These are phyloP conservation scores for Bolboschoenus planiculmis DNA, from an alignment of 176 grass and related monocot species.

Conservation along the genomic window DNA sequence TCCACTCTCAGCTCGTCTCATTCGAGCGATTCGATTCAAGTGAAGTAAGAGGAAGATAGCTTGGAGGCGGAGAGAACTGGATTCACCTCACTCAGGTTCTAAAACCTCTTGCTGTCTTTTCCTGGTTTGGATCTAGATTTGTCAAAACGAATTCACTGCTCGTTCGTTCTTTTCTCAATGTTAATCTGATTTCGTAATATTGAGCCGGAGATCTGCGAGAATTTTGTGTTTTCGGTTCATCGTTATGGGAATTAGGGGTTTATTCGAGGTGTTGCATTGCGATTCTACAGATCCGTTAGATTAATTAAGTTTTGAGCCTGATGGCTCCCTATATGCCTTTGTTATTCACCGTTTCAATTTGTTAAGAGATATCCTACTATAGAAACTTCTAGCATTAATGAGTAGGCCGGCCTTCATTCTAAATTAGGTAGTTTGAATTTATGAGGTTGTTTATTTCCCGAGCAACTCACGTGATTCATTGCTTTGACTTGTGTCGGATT, in stretches of 20 bases:
- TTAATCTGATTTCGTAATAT: not conserved
- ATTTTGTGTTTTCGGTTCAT: not conserved
- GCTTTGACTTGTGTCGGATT: not conserved
- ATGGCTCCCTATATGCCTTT: not conserved
- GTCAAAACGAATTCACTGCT: not conserved
- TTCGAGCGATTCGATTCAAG: not conserved
- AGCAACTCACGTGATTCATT: not conserved
- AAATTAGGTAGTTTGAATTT: slow-evolving; percentile 15
- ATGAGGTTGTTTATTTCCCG: not conserved
- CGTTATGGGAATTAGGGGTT: not conserved
- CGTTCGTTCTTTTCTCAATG: not conserved
- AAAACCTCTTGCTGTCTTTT: not conserved
- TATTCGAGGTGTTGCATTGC: not conserved
- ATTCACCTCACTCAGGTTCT: not conserved
- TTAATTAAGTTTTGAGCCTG: not conserved
- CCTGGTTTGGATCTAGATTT: slow-evolving; percentile 15
- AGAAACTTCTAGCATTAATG: not conserved
- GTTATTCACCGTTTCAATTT: not conserved
- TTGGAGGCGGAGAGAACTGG: not conserved
- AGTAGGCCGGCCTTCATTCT: not conserved
- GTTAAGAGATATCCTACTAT: not conserved
- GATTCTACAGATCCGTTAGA: not conserved
- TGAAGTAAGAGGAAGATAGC: not conserved
- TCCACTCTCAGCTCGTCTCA: slow-evolving; percentile 1
- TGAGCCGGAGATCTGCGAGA: not conserved